A percentile compares a stretch with the other conserved stretches of the same genome.
Conservation (phyloP, 768 basidiomycete genomes). For the Aureoboletus auriporus region DNA sequence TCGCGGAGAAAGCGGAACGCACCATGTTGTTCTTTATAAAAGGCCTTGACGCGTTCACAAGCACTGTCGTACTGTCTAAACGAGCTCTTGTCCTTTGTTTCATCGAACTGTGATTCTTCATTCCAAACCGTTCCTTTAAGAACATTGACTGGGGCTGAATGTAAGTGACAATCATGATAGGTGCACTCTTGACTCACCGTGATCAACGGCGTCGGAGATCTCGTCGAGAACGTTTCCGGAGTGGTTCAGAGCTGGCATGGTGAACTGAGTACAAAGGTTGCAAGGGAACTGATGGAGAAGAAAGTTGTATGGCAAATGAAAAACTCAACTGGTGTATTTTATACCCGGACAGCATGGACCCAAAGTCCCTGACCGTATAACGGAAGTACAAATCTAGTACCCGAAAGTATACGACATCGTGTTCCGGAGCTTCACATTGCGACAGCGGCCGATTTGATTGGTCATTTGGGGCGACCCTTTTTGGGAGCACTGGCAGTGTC, state of each 20-base stretch:
- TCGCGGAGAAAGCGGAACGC: background rate
- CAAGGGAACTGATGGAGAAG: background rate
- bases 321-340: slow-evolving; percentile 9
- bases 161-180: background rate
- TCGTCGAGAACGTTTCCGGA: slow-evolving; percentile 36
- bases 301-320: slow-evolving; percentile 3
- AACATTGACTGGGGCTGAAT: slow-evolving; percentile 52
- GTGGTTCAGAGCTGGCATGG: slow-evolving; percentile 25
- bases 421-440: slow-evolving; percentile 19
- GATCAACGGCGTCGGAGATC: slow-evolving; percentile 46
- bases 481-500: slow-evolving; percentile 14
- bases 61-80: slow-evolving; percentile 75
- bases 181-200: slow-evolving; percentile 32
- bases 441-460: slow-evolving; percentile 3
- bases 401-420: slow-evolving; percentile 19
- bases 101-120: slow-evolving; percentile 53
- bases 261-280: background rate
- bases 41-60: slow-evolving; percentile 72
- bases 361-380: slow-evolving; percentile 6
- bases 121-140: slow-evolving; percentile 62
- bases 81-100: slow-evolving; percentile 54
- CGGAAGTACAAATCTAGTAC: slow-evolving; percentile 8
- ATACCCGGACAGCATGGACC: slow-evolving; percentile 14
- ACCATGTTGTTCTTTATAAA: slow-evolving; percentile 81
- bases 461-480: slow-evolving; percentile 9